Evolutionary conservation across 1,284 basidiomycete genomes (phyloP).

Genomic region (Boletus mariae): DNA sequence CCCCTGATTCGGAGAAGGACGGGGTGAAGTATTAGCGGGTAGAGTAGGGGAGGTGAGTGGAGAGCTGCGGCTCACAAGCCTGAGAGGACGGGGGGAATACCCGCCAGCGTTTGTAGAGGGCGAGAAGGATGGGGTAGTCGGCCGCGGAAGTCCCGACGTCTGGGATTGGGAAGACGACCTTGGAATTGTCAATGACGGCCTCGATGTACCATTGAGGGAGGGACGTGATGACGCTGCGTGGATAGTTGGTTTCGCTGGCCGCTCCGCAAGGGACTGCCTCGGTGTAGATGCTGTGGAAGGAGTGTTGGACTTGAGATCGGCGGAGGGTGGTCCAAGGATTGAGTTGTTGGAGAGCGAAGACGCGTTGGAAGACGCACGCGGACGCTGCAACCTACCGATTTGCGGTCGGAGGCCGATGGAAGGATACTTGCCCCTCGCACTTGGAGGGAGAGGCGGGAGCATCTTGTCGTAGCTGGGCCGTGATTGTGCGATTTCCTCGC

Average conservation of each 20-base stretch:
- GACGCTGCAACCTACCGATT: slow-evolving; percentile 15
- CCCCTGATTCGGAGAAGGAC: slow-evolving; percentile 5
- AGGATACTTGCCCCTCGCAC: slow-evolving; percentile 17
- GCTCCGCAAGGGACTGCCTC: slow-evolving; percentile 12
- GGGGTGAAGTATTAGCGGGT: slow-evolving; percentile 9
- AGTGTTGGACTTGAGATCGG: slow-evolving; percentile 5
- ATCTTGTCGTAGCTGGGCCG: slow-evolving; percentile 19
- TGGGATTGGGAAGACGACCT: slow-evolving; percentile 14
- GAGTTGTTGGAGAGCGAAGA: slow-evolving; percentile 30
- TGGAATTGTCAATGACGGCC: slow-evolving; percentile 29
- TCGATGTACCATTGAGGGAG: slow-evolving; percentile 16
- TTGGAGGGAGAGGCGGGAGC: slow-evolving; percentile 27
- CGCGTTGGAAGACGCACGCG: slow-evolving; percentile 27
- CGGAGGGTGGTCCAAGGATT: slow-evolving; percentile 2
- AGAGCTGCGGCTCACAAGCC: slow-evolving; percentile 21
- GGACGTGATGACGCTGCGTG: slow-evolving; percentile 16
- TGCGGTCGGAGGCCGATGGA: slow-evolving; percentile 17
- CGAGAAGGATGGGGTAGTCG: slow-evolving; percentile 21
- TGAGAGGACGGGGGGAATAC: slow-evolving; percentile 23
- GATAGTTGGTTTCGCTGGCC: slow-evolving; percentile 12
- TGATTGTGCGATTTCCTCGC: slow-evolving; percentile 19
- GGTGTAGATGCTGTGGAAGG: slow-evolving; percentile 14
- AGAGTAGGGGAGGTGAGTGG: slow-evolving; percentile 14
- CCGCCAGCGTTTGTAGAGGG: background rate
- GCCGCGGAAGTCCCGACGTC: slow-evolving; percentile 18